Base-by-base conservation (phyloP, 352 stramenopile genomes). In the Halophytophthora polymorphica region DNA sequence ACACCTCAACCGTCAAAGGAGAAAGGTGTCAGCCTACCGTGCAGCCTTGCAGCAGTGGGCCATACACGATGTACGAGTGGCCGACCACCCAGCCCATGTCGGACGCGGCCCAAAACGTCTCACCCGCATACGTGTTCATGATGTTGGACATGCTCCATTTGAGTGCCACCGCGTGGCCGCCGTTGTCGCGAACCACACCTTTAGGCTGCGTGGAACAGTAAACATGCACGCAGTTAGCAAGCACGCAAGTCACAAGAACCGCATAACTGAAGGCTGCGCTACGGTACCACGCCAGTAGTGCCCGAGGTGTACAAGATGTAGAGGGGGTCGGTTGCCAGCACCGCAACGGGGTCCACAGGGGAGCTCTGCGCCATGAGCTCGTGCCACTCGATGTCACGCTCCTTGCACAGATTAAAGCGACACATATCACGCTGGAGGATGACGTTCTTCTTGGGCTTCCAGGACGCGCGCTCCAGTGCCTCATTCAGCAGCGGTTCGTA, bases 231-330 rank as follows among this genome's bases (percentile, higher is more conserved):
- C 4, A 4, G 25, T 31, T 8, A 31, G 25, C 25, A 31, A 31
- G 25, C 8, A 31, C 25, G 25, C 25, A 4, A 31, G n/a, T 8
- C 25, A 31, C 4, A 31, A 8, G 4, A 31, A 31, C 25, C 8
- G 25, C 4, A 31, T 31, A 8, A 31, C 25, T 8, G 25, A 8
- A 8, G 25, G 8, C 25, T 31, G 4, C 8, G 52, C 25, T 31
- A 10, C 8, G 4, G 25, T 31, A 31, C 25, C 25, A 92, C 87
- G 33, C 96, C 96, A 1, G 96, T 99, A 6, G 90, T 98, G 25
- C 97, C 97, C 6, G 86, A 98, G 23, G 97, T 99, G 73, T 99
- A 99, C 38, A 99, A 70, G 58, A 99, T 97, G 66, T 98, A 98
- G 45, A 98, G 81, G 29, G 96, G 66, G 62, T 99, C 96, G 2